Conservation (phyloP, 768 basidiomycete genomes). For the Amanita inopinata region DNA sequence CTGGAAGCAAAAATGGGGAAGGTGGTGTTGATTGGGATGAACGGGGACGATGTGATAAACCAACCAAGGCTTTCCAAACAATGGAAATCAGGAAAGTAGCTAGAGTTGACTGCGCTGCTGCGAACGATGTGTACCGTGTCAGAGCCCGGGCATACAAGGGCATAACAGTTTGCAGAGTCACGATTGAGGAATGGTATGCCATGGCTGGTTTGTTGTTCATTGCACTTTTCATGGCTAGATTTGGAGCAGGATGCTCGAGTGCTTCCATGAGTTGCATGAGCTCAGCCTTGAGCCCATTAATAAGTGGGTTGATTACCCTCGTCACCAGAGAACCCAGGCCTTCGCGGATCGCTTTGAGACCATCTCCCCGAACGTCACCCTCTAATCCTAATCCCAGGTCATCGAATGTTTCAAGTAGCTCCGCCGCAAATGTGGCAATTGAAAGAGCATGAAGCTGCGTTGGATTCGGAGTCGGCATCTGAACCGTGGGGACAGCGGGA, state of each 20-base stretch:
- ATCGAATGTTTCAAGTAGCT: constrained; percentile 65
- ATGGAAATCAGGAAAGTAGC: constrained; percentile 66
- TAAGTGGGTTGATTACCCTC: constrained; percentile 56
- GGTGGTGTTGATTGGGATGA: constrained; percentile 28
- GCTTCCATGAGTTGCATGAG: constrained; percentile 53
- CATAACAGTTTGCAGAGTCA: constrained; percentile 44
- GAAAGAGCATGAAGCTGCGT: constrained; percentile 66
- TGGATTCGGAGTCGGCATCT: constrained; percentile 45
- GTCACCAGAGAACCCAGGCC: constrained; percentile 59
- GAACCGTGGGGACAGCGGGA: constrained; percentile 39
- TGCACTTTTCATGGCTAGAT: constrained; percentile 19
- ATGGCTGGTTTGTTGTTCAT: constrained; percentile 22
- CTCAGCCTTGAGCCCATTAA: constrained; percentile 50
- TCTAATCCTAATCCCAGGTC: constrained; percentile 54
- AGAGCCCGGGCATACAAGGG: constrained; percentile 55
- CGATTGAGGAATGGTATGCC: constrained; percentile 49
- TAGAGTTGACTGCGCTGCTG: constrained; percentile 47
- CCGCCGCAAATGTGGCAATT: constrained; percentile 60
- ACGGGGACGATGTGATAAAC: constrained; percentile 53
- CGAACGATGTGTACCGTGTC: constrained; percentile 41
- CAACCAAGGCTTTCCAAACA: constrained; percentile 67
- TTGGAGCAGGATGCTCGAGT: constrained; percentile 38
- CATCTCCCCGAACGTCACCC: constrained; percentile 53
- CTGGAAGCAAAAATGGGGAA: constrained; percentile 24
- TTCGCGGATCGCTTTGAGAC: constrained; percentile 59